Conservation (phyloP, 768 basidiomycete species). For the Baorangia bicolor region DNA sequence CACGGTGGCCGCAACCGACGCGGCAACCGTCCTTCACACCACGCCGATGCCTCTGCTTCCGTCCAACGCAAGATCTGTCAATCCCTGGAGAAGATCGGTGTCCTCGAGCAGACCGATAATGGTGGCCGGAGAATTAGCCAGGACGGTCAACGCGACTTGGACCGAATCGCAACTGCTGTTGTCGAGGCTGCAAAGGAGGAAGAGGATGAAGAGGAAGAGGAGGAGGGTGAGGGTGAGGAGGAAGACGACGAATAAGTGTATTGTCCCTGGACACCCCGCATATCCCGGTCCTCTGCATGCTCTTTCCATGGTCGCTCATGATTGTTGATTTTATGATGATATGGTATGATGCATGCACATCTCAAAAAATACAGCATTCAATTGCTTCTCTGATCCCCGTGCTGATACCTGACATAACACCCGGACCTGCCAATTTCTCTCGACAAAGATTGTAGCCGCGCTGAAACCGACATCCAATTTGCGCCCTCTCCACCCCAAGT, state of each 20-base stretch:
- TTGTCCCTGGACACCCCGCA: constrained; percentile 13
- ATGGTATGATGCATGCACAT: constrained; percentile 44
- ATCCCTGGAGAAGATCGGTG: constrained; percentile 97
- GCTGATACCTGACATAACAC: neutral
- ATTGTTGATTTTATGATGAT: constrained; percentile 24
- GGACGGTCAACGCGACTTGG: constrained; percentile 94
- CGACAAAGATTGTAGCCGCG: neutral
- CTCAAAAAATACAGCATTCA: constrained; percentile 32
- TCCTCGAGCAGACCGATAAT: constrained; percentile 89
- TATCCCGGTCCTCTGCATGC: constrained; percentile 22
- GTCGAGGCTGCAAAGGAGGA: constrained; percentile 76
- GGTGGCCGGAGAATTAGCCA: constrained; percentile 96
- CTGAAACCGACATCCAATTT: neutral
- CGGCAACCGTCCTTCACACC: constrained; percentile 96
- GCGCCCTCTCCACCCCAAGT: neutral
- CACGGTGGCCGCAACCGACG: constrained; percentile 96
- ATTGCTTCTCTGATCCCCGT: constrained; percentile 8
- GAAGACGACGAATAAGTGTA: constrained; percentile 43
- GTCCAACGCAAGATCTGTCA: constrained; percentile 97
- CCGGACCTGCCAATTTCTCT: neutral
- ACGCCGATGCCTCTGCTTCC: constrained; percentile 78
- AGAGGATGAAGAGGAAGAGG: constrained; percentile 72
- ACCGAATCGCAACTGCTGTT: constrained; percentile 89
- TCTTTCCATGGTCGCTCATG: constrained; percentile 22
- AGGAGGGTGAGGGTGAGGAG: constrained; percentile 61